Base-by-base conservation (phyloP, 73 alveolate species). In the Paramecium tetraurelia region DNA sequence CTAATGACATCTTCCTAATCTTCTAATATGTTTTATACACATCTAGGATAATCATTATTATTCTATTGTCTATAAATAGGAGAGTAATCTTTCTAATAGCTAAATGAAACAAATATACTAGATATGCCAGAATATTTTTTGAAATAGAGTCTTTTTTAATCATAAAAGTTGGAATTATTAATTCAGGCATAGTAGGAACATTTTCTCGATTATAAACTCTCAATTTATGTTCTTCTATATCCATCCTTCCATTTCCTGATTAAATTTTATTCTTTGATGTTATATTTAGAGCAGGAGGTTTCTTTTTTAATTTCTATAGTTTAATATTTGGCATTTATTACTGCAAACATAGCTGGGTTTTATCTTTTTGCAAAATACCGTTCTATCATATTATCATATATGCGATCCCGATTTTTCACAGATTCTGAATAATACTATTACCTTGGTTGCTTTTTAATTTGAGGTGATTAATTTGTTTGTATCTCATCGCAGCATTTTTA, bases 171-270 rank as follows among this genome's bases (percentile, higher is more conserved):
- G 87, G 87, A 9, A 75, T 38, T 1, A 75, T 75, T 8, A 75
- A 29, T 38, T 75, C 87, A 12, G 87, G 87, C 87, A 75, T 41
- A 12, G 59, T 75, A 16, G 87, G 87, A 75, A 33, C 87, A 75
- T 75, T 75, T 75, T 75, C 63, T 41, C 87, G 36, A 75, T 75
- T 75, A 75, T 33, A 75, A 41, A 75, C 10, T 33, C 68, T 75
- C 11, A 75, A 75, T 75, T 75, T 75, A 75, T 75, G 87, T 33
- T 75, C 87, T 3, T 75, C 87, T 33, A 41, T 12, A 75, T 75
- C 87, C 59, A 75, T 75, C 46, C 87, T 75, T 38, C 59, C 35
- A 33, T 41, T 75, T 38, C 87, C 87, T 63, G 46, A 31, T 35
- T 38, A 12, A 38, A 75, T 75, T 75, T 75, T 29, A 75, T 29